Evolutionary conservation across 2,329 filamentous ascomycete genomes (phyloP), one percentile per base, ranked within the genome.

Genomic region (Endoconidiophora polonica): DNA sequence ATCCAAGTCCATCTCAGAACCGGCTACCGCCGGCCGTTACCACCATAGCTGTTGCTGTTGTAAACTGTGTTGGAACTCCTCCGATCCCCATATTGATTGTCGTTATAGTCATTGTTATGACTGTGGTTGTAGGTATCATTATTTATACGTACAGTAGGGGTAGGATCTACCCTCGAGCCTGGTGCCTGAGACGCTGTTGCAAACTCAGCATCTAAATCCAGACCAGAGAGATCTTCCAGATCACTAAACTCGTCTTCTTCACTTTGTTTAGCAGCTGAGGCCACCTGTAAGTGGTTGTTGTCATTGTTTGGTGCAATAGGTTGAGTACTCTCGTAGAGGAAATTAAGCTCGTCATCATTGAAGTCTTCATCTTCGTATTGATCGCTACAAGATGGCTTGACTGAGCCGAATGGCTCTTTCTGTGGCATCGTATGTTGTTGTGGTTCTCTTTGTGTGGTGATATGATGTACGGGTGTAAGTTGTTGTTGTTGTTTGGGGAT

Each of bases 301-400:
- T 23, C 40, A 16, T 16, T 22, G n/a, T 44, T 37, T 26, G 57
- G 59, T 38, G 60, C 56, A 39, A 59, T 58, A 7, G 69, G 39
- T n/a, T 53, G 52, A 22, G 52, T 58, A 40, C 58, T 70, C 2
- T 67, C 68, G 43, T 36, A 48, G 18, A 29, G 6, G 23, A 33
- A 24, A 9, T 39, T 65, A 4, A 81, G 66, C 0, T 71, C 65
- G 47, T 79, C 75, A 41, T 81, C 77, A 56, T 81, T 76, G 52
- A 77, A 70, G 36, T 78, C 74, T 41, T 73, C 71, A 52, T 74
- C 73, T 3, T 68, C 72, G 50, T 75, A 77, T 52, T 77, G 73
- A 1, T 71, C 73, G 3, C 57, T 44, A n/a, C 16, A 29, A 43
- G 18, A 33, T 33, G 44, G n/a, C 44, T 46, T 36, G 5, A 14